phyloP scores from a whole-genome alignment of 495 filamentous ascomycete genomes.

The Cercophora samala region DNA sequence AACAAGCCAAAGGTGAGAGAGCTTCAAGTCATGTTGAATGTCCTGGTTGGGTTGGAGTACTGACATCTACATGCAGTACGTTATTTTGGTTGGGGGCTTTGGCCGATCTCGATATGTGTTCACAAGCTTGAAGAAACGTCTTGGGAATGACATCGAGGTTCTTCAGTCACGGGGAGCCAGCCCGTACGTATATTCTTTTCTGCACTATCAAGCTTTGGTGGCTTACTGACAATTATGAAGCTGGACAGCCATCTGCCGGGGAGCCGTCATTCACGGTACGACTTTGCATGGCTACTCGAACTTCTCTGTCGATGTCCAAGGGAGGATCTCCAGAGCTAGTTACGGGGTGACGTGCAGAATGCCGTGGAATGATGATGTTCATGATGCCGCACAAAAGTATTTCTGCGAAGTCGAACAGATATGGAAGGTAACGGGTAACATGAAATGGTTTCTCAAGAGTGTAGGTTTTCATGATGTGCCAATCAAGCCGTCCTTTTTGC shows the following conservation, averaged over 20 bases:
- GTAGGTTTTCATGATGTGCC: background rate
- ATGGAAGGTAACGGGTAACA: too few species aligned
- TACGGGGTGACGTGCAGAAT: background rate
- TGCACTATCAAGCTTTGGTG: too few species aligned
- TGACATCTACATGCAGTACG: too few species aligned
- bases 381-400: background rate
- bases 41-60: too few species aligned
- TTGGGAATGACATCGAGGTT: conserved; percentile 8
- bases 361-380: background rate
- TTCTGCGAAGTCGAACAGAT: background rate
- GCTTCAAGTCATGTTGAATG: too few species aligned
- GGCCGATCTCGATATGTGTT: conserved; percentile 17
- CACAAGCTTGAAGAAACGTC: background rate
- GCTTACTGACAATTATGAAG: background rate
- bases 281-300: background rate
- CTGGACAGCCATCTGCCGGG: conserved; percentile 17
- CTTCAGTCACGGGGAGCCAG: conserved; percentile 11
- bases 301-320: conserved; percentile 4
- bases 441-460: too few species aligned
- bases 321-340: conserved; percentile 9
- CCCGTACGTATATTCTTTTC: conserved; percentile 9
- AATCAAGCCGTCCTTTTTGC: too few species aligned
- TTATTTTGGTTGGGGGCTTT: conserved; percentile 18
- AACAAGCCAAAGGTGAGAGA: conserved; percentile 14
- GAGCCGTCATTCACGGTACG: conserved; percentile 11